These are phyloP conservation scores for Posidonia oceanica DNA, from an alignment of 116 monocot genomes.

Conservation along the genomic window DNA sequence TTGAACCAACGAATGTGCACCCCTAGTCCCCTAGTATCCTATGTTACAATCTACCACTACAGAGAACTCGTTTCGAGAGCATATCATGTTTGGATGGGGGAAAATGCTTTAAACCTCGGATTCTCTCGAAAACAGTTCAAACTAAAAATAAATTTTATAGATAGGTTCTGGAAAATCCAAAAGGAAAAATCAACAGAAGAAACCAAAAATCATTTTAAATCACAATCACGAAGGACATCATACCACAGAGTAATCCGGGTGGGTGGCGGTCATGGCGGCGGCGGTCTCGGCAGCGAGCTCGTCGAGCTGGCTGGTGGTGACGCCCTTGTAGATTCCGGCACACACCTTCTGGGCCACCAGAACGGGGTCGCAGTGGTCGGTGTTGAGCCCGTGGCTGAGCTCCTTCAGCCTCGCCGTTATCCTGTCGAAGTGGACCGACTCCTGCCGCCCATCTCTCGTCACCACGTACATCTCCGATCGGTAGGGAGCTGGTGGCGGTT, in stretches of 20 bases:
- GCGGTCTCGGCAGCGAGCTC: slow-evolving; percentile 97
- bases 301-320: slow-evolving; percentile 93
- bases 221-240: too few relatives aligned
- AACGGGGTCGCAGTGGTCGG: slow-evolving; percentile 93
- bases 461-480: slow-evolving; percentile 71
- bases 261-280: slow-evolving; percentile 90
- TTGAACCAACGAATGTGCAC: too few relatives aligned
- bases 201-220: too few relatives aligned
- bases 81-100: too few relatives aligned
- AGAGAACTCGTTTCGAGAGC: too few relatives aligned
- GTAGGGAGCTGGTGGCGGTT: neutral
- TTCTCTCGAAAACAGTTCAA: too few relatives aligned
- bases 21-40: too few relatives aligned
- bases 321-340: slow-evolving; percentile 95
- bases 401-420: slow-evolving; percentile 95
- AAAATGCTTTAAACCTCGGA: too few relatives aligned
- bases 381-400: slow-evolving; percentile 87
- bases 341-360: slow-evolving; percentile 97
- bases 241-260: slow-evolving; percentile 48
- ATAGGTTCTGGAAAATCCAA: too few relatives aligned
- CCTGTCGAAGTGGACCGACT: slow-evolving; percentile 96
- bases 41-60: too few relatives aligned
- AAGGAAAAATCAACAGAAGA: too few relatives aligned
- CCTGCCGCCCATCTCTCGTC: slow-evolving; percentile 87
- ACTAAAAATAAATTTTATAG: too few relatives aligned